Conservation (phyloP, 441 rosid genomes). For the Adansonia grandidieri region DNA sequence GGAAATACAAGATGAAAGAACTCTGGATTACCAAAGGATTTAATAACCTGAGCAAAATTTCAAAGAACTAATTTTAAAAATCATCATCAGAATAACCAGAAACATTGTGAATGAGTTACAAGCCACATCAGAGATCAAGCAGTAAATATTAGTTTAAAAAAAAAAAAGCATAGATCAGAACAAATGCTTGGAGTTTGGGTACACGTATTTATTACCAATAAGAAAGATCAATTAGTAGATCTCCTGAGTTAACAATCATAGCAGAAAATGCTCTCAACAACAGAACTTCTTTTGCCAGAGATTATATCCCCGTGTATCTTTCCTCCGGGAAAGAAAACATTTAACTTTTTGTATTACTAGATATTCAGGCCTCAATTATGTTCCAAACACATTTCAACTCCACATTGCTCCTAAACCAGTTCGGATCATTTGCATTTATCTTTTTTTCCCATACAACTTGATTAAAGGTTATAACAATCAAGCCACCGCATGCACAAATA, state of each 20-base stretch:
- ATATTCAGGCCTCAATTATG: background rate
- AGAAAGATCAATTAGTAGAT: background rate
- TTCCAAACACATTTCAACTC: background rate
- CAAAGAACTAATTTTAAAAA: slow-evolving; percentile 16
- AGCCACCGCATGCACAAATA: background rate
- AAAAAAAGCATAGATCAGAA: background rate
- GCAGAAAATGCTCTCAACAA: background rate
- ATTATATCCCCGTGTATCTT: background rate
- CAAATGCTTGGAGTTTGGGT: background rate
- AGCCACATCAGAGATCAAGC: background rate
- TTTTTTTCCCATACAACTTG: background rate
- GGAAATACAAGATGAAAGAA: slow-evolving; percentile 77
- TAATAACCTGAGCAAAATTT: slow-evolving; percentile 63
- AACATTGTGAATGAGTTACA: background rate
- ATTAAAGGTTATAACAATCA: background rate
- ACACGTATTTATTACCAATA: background rate
- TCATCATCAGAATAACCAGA: slow-evolving; percentile 11
- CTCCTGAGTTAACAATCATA: background rate
- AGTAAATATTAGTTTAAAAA: background rate
- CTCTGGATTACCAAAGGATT: slow-evolving; percentile 77
- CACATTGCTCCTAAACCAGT: slow-evolving; percentile 13
- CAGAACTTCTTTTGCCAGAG: background rate
- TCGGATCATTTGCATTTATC: background rate
- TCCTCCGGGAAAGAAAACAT: background rate
- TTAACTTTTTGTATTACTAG: background rate